Evolutionary conservation across 805 yeast species (phyloP), one percentile per base, ranked within the genome.

Genomic region (Candida coquimbonensis): DNA sequence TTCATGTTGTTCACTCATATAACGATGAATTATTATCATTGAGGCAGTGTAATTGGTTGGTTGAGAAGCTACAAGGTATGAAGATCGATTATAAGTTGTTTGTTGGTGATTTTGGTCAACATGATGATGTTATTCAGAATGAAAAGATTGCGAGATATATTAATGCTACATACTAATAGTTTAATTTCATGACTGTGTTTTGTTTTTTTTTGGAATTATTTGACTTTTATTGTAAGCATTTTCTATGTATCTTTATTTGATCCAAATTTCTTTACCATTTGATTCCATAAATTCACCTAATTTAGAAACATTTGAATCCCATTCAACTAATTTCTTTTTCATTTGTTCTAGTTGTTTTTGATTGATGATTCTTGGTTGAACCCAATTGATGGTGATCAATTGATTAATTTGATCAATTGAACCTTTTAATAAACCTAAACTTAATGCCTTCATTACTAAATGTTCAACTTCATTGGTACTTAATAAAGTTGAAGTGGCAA

Each of bases 351-450:
- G 84, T 71, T 93, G 99, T 38, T 77, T 78, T 51, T 72, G 73
- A 59, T 87, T 87, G 75, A 93, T 83, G 45, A 89, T 87, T 59
- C 98, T 77, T 48, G 99, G 98, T 72, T 93, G 98, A 50, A 91
- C 83, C 99, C 99, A 93, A 26, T 85, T 80, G 40, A 93, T 81
- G 32, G 83, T 80, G 46, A 93, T 85, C 13, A 83, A 69, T 63
- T 83, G 78, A 42, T 78, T 77, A 38, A 89, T 87, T 68, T 93
- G 95, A 63, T 93, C 95, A 55, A 93, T 91, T 43, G 78, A 73
- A n/a, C 99, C 99, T 64, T 80, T 80, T 59, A 93, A 75, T 53
- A 93, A 73, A 16, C 86, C 87, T 47, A 93, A 70, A 52, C 93
- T 80, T 51, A 93, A 78, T 36, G 96, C 90, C 68, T 87, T 87